Evolutionary conservation across 148 eudicot genomes (phyloP).

Genomic region (Camellia sinensis): DNA sequence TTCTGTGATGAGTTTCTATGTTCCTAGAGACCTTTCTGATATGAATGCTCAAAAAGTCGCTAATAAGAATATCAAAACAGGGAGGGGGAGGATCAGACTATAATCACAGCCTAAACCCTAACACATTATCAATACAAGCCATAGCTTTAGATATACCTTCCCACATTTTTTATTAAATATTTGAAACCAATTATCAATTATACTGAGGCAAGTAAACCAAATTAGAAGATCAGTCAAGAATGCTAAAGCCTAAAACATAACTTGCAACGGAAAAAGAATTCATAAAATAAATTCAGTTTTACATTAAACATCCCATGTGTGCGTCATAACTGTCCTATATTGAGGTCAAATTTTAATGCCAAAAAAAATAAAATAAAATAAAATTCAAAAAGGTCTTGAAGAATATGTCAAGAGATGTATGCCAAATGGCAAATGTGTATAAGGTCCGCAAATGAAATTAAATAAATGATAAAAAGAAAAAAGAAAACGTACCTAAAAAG

Average conservation of each 20-base stretch:
- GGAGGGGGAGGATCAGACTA: too few relatives aligned
- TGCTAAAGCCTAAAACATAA: neutral
- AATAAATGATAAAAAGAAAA: neutral
- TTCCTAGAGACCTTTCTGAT: too few relatives aligned
- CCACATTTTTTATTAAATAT: neutral
- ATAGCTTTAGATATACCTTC: neutral
- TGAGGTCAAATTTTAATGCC: neutral
- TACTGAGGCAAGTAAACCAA: neutral
- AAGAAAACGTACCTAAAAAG: neutral
- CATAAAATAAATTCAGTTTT: neutral
- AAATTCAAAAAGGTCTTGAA: neutral
- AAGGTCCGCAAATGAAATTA: neutral
- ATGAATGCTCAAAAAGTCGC: too few relatives aligned
- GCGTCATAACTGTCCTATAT: neutral
- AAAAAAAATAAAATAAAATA: neutral
- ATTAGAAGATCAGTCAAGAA: neutral
- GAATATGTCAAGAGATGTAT: neutral
- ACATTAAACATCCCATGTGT: neutral
- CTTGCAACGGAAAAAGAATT: neutral
- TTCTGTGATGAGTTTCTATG: too few relatives aligned
- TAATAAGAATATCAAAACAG: too few relatives aligned
- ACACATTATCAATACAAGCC: neutral
- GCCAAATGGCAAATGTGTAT: neutral
- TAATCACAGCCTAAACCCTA: neutral
- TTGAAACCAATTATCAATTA: neutral